Conservation (phyloP, 2,329 filamentous ascomycete species). For the Fusarium pininemorale region DNA sequence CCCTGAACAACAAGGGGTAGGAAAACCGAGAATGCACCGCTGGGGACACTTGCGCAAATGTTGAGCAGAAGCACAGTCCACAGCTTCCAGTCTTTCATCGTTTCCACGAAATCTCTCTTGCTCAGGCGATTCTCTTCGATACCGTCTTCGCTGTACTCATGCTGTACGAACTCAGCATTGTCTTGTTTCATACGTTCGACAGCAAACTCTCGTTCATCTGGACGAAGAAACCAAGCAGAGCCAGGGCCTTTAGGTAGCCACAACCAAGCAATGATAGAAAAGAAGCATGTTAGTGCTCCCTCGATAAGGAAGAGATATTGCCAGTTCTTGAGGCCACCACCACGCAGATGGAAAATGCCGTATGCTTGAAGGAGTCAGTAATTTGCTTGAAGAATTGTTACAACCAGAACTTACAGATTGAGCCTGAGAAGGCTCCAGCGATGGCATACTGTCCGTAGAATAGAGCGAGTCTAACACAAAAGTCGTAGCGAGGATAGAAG, state of each 20-base stretch:
- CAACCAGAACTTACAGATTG: constrained; percentile 32
- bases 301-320: constrained; percentile 77
- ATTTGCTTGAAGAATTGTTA: not conserved
- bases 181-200: constrained; percentile 36
- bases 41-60: constrained; percentile 42
- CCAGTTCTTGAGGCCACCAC: constrained; percentile 63
- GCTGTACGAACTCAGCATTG: constrained; percentile 38
- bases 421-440: constrained; percentile 42
- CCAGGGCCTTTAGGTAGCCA: constrained; percentile 41
- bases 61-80: constrained; percentile 41
- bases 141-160: constrained; percentile 41
- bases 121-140: constrained; percentile 37
- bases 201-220: constrained; percentile 35
- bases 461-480: constrained; percentile 40
- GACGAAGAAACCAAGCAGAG: constrained; percentile 39
- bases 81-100: constrained; percentile 42
- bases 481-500: constrained; percentile 41
- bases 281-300: constrained; percentile 54
- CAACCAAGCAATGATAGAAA: constrained; percentile 40
- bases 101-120: constrained; percentile 39
- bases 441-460: constrained; percentile 44
- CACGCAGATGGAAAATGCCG: constrained; percentile 40
- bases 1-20: constrained; percentile 42
- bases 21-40: constrained; percentile 41
- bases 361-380: constrained; percentile 33